phyloP scores from a whole-genome alignment of 805 yeast species.

The Candida yuanshanica region DNA sequence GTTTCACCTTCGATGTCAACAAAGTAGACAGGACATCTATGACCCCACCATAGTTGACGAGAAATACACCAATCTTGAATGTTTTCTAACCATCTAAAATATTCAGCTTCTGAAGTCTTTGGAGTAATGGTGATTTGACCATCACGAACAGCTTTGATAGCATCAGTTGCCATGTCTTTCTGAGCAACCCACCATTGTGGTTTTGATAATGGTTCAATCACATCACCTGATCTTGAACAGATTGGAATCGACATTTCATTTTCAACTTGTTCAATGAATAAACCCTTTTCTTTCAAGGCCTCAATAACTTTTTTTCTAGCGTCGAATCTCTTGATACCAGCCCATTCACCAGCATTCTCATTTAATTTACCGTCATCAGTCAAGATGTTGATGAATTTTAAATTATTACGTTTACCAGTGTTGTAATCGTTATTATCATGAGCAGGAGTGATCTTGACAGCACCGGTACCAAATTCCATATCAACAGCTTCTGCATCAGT shows the following conservation, averaged over 20 bases:
- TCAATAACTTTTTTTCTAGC: constrained; percentile 85
- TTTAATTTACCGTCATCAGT: constrained; percentile 91
- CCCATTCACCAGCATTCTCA: constrained; percentile 90
- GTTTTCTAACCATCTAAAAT: constrained; percentile 90
- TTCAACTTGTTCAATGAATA: constrained; percentile 79
- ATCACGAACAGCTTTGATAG: constrained; percentile 75
- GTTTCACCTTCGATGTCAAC: constrained; percentile 69
- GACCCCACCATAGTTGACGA: constrained; percentile 94
- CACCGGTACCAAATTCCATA: constrained; percentile 99
- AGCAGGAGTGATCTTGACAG: constrained; percentile 98
- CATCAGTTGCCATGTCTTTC: constrained; percentile 80
- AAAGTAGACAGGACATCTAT: constrained; percentile 94
- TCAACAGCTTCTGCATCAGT: constrained; percentile 93
- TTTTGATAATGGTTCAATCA: constrained; percentile 92
- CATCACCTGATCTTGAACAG: constrained; percentile 95
- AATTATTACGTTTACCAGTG: constrained; percentile 90
- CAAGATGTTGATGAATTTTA: constrained; percentile 83
- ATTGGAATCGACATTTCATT: constrained; percentile 94
- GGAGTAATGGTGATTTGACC: constrained; percentile 84
- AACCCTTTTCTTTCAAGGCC: constrained; percentile 64
- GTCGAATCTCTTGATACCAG: constrained; percentile 88
- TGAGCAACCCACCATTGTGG: constrained; percentile 99
- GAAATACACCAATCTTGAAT: constrained; percentile 99
- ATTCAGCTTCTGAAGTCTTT: constrained; percentile 86
- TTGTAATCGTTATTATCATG: constrained; percentile 96